phyloP scores from a whole-genome alignment of 2,329 filamentous ascomycete genomes.

The Aspergillus spinulosporus region DNA sequence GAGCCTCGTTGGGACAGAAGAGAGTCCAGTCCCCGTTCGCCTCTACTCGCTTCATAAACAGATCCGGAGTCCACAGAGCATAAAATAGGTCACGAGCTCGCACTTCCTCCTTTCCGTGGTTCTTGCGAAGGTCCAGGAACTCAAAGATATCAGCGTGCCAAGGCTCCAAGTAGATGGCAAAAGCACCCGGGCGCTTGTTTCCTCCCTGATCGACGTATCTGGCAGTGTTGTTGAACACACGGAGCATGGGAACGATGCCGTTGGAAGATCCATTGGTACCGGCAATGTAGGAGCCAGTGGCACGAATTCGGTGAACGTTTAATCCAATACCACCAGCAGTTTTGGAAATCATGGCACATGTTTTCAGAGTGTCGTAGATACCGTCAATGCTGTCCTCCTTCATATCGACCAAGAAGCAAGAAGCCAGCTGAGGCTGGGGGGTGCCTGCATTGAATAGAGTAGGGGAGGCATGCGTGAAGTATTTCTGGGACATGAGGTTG shows the following conservation, averaged over 20 bases:
- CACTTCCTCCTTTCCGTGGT: slow-evolving; percentile 98
- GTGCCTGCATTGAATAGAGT: slow-evolving; percentile 98
- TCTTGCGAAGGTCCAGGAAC: slow-evolving; percentile 97
- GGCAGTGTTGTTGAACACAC: slow-evolving; percentile 99
- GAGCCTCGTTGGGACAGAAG: slow-evolving; percentile 96
- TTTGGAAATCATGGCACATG: slow-evolving; percentile 99
- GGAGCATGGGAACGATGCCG: slow-evolving; percentile 94
- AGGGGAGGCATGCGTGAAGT: slow-evolving; percentile 96
- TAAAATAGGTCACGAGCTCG: slow-evolving; percentile 97
- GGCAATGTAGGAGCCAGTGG: slow-evolving; percentile 95
- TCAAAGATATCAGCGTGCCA: slow-evolving; percentile 98
- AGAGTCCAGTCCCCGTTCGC: slow-evolving; percentile 96
- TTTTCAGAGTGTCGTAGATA: slow-evolving; percentile 99
- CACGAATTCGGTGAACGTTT: slow-evolving; percentile 94
- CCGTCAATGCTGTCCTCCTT: slow-evolving; percentile 99
- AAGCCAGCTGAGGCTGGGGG: slow-evolving; percentile 89
- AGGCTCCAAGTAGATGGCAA: slow-evolving; percentile 97
- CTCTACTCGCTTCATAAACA: slow-evolving; percentile 99
- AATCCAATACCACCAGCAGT: slow-evolving; percentile 97
- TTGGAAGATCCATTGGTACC: slow-evolving; percentile 98
- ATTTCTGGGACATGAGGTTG: slow-evolving; percentile 98
- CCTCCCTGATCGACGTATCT: slow-evolving; percentile 98
- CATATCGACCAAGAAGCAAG: slow-evolving; percentile 99
- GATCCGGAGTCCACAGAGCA: slow-evolving; percentile 95
- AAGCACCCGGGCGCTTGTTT: slow-evolving; percentile 98